These are phyloP conservation scores for Neurospora sp. DNA, from an alignment of 495 filamentous ascomycete genomes.

Conservation along the genomic window DNA sequence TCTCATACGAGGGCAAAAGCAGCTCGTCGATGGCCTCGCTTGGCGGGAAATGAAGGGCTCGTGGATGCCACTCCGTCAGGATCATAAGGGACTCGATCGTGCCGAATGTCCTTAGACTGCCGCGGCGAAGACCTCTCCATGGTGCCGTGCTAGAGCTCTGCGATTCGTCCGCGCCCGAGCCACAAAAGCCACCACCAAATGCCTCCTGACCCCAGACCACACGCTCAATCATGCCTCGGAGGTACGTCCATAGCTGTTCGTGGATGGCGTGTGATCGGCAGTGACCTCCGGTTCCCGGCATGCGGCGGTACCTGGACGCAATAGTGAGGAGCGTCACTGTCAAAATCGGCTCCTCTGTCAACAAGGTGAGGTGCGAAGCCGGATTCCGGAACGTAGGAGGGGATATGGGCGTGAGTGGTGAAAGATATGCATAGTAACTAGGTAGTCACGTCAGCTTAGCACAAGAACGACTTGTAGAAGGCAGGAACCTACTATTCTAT, in stretches of 20 bases:
- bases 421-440: conserved; percentile 82
- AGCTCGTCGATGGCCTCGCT: conserved; percentile 59
- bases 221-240: conserved; percentile 86
- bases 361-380: conserved; percentile 60
- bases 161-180: conserved; percentile 57
- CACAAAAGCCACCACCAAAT: conserved; percentile 78
- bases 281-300: conserved; percentile 68
- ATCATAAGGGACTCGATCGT: conserved; percentile 91
- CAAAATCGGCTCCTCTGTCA: conserved; percentile 85
- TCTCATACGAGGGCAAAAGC: conserved; percentile 40
- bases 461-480: neutral
- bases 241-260: conserved; percentile 89
- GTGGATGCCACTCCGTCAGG: conserved; percentile 93
- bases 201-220: conserved; percentile 94
- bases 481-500: conserved; percentile 64
- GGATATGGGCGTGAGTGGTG: conserved; percentile 84
- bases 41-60: conserved; percentile 90
- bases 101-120: conserved; percentile 77
- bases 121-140: conserved; percentile 51
- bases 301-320: conserved; percentile 71
- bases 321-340: conserved; percentile 85
- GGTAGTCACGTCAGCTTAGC: conserved; percentile 4
- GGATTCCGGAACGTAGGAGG: conserved; percentile 72
- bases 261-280: conserved; percentile 87
- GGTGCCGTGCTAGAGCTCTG: conserved; percentile 53